phyloP scores from a whole-genome alignment of 2,329 filamentous ascomycete genomes.

The Cladosporium sphaerospermum region DNA sequence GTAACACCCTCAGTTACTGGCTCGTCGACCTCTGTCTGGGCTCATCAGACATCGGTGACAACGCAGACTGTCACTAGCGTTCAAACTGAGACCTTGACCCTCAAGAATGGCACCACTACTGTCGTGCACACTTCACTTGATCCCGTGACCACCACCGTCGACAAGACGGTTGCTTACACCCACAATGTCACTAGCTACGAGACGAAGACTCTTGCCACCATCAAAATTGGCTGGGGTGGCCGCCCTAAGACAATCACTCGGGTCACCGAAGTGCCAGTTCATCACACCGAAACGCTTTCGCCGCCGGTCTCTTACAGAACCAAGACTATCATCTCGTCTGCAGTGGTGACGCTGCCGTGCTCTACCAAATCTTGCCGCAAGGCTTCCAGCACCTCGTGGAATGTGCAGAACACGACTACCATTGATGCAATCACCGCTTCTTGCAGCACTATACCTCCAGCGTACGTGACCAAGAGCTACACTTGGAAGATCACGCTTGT shows the following conservation, averaged over 20 bases:
- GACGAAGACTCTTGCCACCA: not conserved
- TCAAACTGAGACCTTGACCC: not conserved
- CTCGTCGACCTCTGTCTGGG: not conserved
- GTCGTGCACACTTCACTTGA: not conserved
- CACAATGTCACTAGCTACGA: not conserved
- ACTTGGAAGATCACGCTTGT: not conserved
- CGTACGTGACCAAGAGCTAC: slow-evolving; percentile 2
- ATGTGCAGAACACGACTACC: not conserved
- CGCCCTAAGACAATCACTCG: not conserved
- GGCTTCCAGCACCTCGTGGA: not conserved
- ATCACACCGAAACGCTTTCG: slow-evolving; percentile 5
- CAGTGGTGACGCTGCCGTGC: slow-evolving; percentile 1
- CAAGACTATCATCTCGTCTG: not conserved
- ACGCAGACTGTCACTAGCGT: not conserved
- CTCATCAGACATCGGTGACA: not conserved
- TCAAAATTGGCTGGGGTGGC: not conserved
- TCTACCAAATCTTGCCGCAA: slow-evolving; percentile 6
- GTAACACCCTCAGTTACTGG: not conserved
- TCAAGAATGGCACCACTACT: slow-evolving; percentile 7
- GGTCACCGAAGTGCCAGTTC: not conserved
- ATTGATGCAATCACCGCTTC: slow-evolving; percentile 5
- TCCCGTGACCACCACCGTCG: not conserved
- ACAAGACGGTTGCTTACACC: not conserved
- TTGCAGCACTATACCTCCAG: slow-evolving; percentile 4
- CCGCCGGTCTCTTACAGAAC: slow-evolving; percentile 7